A percentile compares a stretch with the other conserved stretches of the same genome.
Conservation (phyloP, 805 yeast genomes). For the Nakazawaea anatomiae region DNA sequence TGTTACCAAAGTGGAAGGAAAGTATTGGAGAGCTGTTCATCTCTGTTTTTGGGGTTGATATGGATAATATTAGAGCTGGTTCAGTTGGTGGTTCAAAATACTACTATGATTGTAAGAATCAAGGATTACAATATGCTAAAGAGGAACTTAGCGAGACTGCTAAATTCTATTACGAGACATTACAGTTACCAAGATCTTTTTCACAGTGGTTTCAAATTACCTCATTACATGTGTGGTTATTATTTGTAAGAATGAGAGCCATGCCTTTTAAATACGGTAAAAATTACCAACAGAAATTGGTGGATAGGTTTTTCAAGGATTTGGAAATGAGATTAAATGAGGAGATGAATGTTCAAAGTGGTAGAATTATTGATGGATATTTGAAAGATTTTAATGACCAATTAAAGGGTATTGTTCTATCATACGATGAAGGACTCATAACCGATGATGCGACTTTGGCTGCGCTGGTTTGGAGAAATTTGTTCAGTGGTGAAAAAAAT, state of each 20-base stretch:
- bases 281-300: conserved; percentile 86
- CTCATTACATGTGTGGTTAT: conserved; percentile 86
- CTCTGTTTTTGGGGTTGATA: conserved; percentile 64
- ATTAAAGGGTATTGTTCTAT: conserved; percentile 79
- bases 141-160: conserved; percentile 72
- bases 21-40: conserved; percentile 62
- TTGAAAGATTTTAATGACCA: conserved; percentile 88
- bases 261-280: conserved; percentile 87
- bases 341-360: conserved; percentile 79
- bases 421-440: conserved; percentile 88
- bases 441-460: conserved; percentile 76
- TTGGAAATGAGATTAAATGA: conserved; percentile 80
- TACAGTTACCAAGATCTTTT: conserved; percentile 79
- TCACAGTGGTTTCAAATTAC: conserved; percentile 97
- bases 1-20: conserved; percentile 43
- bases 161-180: conserved; percentile 75
- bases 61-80: conserved; percentile 91
- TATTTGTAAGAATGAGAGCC: conserved; percentile 92
- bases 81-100: conserved; percentile 89
- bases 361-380: conserved; percentile 77
- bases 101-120: conserved; percentile 80
- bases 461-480: conserved; percentile 82
- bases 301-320: conserved; percentile 85
- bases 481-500: conserved; percentile 79
- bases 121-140: conserved; percentile 72